Conservation (phyloP, 2,329 filamentous ascomycete genomes). For the Claviceps arundinis region DNA sequence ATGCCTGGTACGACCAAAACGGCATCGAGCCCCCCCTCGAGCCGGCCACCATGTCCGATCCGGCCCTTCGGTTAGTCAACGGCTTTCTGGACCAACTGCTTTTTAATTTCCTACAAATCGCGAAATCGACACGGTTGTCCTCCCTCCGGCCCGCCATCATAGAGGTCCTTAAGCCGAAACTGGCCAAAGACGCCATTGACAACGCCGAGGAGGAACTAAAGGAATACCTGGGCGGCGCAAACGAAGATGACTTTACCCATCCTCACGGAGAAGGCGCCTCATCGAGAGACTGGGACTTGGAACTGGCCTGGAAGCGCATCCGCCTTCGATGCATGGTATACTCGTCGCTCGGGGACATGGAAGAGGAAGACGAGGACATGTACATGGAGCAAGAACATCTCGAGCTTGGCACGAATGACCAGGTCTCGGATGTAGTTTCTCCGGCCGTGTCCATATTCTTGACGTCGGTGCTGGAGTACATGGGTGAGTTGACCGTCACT, state of each 20-base stretch:
- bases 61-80: constrained; percentile 70
- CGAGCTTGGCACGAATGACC: constrained; percentile 41
- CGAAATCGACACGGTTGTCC: constrained; percentile 64
- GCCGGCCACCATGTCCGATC: constrained; percentile 57
- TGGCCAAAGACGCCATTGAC: constrained; percentile 72
- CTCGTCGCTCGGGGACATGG: constrained; percentile 88
- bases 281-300: constrained; percentile 66
- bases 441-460: constrained; percentile 91
- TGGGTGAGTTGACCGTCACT: constrained; percentile 84
- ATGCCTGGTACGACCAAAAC: constrained; percentile 56
- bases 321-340: constrained; percentile 96
- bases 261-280: constrained; percentile 33
- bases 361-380: constrained; percentile 91
- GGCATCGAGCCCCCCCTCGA: constrained; percentile 52
- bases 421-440: constrained; percentile 58
- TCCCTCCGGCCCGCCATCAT: constrained; percentile 69
- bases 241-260: constrained; percentile 56
- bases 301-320: constrained; percentile 86
- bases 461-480: constrained; percentile 84
- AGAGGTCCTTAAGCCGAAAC: constrained; percentile 77
- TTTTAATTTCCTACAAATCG: constrained; percentile 73
- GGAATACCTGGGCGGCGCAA: constrained; percentile 71
- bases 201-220: constrained; percentile 76
- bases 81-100: constrained; percentile 87
- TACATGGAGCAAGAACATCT: constrained; percentile 73